These are phyloP conservation scores for Cornus kousa DNA, from an alignment of 148 eudicot species.

Conservation along the genomic window DNA sequence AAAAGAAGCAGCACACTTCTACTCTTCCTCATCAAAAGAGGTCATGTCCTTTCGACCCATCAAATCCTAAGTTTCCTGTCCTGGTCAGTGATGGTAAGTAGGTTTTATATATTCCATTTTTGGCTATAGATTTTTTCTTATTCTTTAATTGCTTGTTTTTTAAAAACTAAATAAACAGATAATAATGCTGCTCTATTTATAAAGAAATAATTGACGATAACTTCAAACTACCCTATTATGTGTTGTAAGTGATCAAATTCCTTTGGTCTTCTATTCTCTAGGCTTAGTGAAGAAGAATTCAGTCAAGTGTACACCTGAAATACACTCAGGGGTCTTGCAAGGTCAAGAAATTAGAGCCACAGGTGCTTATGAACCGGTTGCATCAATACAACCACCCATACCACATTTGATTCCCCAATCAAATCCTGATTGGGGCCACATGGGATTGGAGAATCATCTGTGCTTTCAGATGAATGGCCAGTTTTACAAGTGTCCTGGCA, in stretches of 20 bases:
- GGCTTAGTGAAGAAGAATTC: slow-evolving; percentile 9
- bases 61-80: background rate
- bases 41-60: slow-evolving; percentile 10
- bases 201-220: background rate
- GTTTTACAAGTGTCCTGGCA: background rate
- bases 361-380: background rate
- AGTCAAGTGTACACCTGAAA: background rate
- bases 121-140: background rate
- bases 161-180: background rate
- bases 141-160: background rate
- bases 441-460: background rate
- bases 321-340: slow-evolving; percentile 15
- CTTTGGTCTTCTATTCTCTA: background rate
- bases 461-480: background rate
- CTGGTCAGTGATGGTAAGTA: background rate
- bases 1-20: background rate
- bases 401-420: slow-evolving; percentile 6
- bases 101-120: background rate
- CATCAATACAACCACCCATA: background rate
- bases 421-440: background rate
- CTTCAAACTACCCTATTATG: background rate
- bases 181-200: background rate
- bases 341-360: slow-evolving; percentile 13
- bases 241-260: background rate
- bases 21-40: slow-evolving; percentile 10